Evolutionary conservation across 306 rosid species (phyloP).

Genomic region (Fragaria iinumae): DNA sequence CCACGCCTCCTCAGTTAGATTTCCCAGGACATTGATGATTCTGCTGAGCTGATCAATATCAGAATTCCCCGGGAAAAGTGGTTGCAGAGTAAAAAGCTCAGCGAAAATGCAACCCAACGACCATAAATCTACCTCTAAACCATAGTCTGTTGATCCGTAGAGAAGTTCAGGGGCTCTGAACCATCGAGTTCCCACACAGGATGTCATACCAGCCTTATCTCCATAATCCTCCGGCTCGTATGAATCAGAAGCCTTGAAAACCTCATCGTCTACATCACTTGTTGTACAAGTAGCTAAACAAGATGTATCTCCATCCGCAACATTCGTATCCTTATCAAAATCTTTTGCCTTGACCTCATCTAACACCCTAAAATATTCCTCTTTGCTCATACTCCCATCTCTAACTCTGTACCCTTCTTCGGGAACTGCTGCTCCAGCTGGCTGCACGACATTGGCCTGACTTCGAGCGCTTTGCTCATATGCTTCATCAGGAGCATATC

Average conservation of each 20-base stretch:
- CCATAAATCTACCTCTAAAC: slow-evolving; percentile 88
- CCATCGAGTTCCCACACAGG: slow-evolving; percentile 92
- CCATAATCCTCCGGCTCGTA: slow-evolving; percentile 62
- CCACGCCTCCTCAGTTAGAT: slow-evolving; percentile 73
- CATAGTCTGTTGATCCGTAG: slow-evolving; percentile 66
- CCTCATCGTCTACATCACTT: slow-evolving; percentile 69
- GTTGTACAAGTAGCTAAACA: slow-evolving; percentile 89
- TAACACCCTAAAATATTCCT: slow-evolving; percentile 67
- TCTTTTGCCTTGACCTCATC: slow-evolving; percentile 74
- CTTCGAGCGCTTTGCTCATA: slow-evolving; percentile 34
- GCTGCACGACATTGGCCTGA: slow-evolving; percentile 31
- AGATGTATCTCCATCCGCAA: slow-evolving; percentile 65
- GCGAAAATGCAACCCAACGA: slow-evolving; percentile 87
- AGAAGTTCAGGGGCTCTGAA: slow-evolving; percentile 85
- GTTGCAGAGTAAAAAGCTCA: slow-evolving; percentile 57
- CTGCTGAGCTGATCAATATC: slow-evolving; percentile 86
- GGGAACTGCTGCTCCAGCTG: slow-evolving; percentile 29
- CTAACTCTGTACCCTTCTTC: slow-evolving; percentile 32
- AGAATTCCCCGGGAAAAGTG: slow-evolving; percentile 75
- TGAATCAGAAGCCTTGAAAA: slow-evolving; percentile 49
- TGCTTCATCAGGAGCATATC: slow-evolving; percentile 37
- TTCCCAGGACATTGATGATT: slow-evolving; percentile 65
- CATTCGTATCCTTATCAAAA: slow-evolving; percentile 52
- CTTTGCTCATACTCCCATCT: slow-evolving; percentile 46
- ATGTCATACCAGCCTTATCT: slow-evolving; percentile 56